Conservation (phyloP, 306 rosid genomes). For the Notholithocarpus densiflorus region DNA sequence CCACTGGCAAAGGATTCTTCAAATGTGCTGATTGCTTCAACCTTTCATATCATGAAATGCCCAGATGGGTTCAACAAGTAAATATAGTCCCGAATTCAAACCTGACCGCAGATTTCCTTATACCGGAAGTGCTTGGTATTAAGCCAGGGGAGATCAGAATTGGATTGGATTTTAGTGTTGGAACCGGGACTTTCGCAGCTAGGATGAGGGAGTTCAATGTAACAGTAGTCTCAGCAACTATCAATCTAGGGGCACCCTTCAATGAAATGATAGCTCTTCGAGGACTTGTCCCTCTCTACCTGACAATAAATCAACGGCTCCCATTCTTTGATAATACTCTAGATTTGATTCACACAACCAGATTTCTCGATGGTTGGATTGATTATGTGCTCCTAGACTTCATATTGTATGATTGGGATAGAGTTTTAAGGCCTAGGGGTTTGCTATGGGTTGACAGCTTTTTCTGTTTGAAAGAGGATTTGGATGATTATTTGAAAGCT, state of each 20-base stretch:
- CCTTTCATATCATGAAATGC: conserved; percentile 55
- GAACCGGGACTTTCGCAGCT: conserved; percentile 79
- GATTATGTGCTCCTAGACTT: conserved; percentile 70
- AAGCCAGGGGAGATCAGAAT: conserved; percentile 64
- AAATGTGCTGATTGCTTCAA: conserved; percentile 78
- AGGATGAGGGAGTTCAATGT: conserved; percentile 69
- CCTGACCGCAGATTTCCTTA: conserved; percentile 47
- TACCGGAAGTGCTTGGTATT: conserved; percentile 47
- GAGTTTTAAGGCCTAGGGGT: conserved; percentile 78
- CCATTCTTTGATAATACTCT: conserved; percentile 71
- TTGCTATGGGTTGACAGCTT: conserved; percentile 76
- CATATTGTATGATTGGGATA: conserved; percentile 71
- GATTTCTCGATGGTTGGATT: conserved; percentile 81
- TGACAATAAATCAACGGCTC: conserved; percentile 64
- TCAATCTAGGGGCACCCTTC: conserved; percentile 76
- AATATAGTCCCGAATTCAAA: conserved; percentile 22
- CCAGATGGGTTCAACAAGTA: conserved; percentile 48
- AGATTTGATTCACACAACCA: conserved; percentile 76
- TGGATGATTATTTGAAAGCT: conserved; percentile 56
- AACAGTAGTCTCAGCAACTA: conserved; percentile 59
- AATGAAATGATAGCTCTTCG: conserved; percentile 74
- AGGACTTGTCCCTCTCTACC: conserved; percentile 69
- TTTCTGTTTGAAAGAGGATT: conserved; percentile 65
- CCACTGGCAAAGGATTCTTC: conserved; percentile 55
- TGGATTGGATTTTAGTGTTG: conserved; percentile 72